A percentile compares a stretch with the other conserved stretches of the same genome.
Conservation (phyloP, 2,329 filamentous ascomycete species). For the Cladosporium velox region DNA sequence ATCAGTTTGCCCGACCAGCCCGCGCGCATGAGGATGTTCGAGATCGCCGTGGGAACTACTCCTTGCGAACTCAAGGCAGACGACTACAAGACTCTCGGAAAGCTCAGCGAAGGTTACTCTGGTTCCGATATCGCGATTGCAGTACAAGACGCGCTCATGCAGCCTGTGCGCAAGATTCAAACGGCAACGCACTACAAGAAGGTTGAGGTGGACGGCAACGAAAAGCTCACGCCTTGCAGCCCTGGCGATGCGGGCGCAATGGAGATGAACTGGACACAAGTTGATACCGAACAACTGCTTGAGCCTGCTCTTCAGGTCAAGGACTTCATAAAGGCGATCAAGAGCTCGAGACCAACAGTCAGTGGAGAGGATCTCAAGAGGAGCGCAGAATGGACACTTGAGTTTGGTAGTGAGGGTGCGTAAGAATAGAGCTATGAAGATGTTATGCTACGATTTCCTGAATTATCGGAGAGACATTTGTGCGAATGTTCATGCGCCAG, state of each 20-base stretch:
- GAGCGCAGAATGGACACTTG: constrained; percentile 90
- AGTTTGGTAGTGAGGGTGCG: constrained; percentile 75
- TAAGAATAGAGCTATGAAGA: constrained; percentile 3
- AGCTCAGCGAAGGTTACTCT: constrained; percentile 88
- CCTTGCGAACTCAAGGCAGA: constrained; percentile 77
- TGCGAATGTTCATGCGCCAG: neutral
- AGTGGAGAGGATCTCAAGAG: constrained; percentile 79
- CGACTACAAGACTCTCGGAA: constrained; percentile 78
- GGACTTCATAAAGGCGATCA: constrained; percentile 92
- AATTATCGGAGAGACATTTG: neutral
- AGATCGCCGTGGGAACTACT: constrained; percentile 88
- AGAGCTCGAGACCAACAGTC: constrained; percentile 84
- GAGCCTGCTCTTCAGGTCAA: constrained; percentile 85
- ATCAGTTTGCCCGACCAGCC: constrained; percentile 87
- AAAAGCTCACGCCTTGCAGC: constrained; percentile 84
- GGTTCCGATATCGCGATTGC: constrained; percentile 95
- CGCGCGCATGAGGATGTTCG: constrained; percentile 92
- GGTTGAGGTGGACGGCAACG: constrained; percentile 66
- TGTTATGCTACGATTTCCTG: neutral
- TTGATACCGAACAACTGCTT: constrained; percentile 79
- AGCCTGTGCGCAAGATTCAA: constrained; percentile 93
- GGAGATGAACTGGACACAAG: constrained; percentile 91
- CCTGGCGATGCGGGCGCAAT: constrained; percentile 82
- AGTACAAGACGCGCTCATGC: constrained; percentile 95
- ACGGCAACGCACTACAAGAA: constrained; percentile 97